phyloP scores from a whole-genome alignment of 805 yeast species.

The Cyberlindnera mrakii region DNA sequence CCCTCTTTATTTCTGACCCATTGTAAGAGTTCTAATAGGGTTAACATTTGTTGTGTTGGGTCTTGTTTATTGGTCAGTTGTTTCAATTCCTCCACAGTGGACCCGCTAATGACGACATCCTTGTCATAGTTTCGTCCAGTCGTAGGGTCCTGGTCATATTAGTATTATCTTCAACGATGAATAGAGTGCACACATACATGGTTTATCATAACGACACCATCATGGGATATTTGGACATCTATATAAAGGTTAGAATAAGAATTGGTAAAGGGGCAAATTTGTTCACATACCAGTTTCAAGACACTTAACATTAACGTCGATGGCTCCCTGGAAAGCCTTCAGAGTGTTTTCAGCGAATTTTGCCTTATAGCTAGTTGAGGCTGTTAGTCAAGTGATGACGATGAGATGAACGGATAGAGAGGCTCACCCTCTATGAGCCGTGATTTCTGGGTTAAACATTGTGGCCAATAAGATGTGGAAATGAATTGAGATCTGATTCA shows the following conservation, averaged over 20 bases:
- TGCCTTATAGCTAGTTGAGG: constrained; percentile 26
- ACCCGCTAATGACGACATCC: constrained; percentile 31
- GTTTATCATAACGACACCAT: constrained; percentile 47
- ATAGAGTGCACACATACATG: constrained; percentile 25
- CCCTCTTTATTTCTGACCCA: constrained; percentile 25
- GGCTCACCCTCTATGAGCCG: constrained; percentile 16
- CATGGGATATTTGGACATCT: constrained; percentile 48
- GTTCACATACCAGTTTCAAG: constrained; percentile 36
- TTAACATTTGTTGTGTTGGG: constrained; percentile 33
- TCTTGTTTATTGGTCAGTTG: constrained; percentile 29
- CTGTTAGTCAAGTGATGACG: too few relatives aligned
- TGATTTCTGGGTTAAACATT: constrained; percentile 4
- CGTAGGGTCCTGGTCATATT: constrained; percentile 29
- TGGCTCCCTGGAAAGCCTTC: constrained; percentile 40
- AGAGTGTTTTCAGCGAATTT: constrained; percentile 41
- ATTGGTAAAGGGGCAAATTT: background rate
- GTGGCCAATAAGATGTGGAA: background rate
- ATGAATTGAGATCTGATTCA: too few relatives aligned
- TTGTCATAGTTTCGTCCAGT: constrained; percentile 44
- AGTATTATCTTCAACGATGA: background rate
- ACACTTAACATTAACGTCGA: constrained; percentile 36
- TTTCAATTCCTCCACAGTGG: constrained; percentile 30
- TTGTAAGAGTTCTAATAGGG: constrained; percentile 33
- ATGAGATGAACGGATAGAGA: background rate
- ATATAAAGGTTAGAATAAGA: background rate